Base-by-base conservation (phyloP, 768 basidiomycete species). In the Mrakia blollopis region DNA sequence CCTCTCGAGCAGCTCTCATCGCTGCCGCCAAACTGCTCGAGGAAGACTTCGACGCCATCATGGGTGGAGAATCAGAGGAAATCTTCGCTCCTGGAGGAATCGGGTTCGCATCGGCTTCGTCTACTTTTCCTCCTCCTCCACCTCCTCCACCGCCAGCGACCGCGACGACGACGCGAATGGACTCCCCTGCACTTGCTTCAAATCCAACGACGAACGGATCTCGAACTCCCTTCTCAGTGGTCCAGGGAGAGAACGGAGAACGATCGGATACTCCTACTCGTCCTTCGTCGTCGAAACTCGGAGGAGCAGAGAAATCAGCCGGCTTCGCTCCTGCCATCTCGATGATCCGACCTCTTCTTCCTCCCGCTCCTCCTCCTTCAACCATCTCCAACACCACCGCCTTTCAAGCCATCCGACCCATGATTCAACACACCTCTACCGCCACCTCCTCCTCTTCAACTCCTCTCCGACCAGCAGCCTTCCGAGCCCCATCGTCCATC, bases 11-110 rank as follows among this genome's bases (percentile, higher is more conserved):
- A 7, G 65, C 65, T 4, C 74, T 75, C 28, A 35, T 54, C n/a
- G 47, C 44, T 21, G 74, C 74, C 5, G 74, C 74, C 30, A 75
- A 75, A 41, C 23, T 75, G 7, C 47, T 75, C 13, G 67, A 72
- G 44, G 60, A 25, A 11, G 21, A 35, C 35, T 47, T 72, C 25
- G 72, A 72, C 35, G 65, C 35, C 35, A 68, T 65, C 37, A 69
- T 57, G 57, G 28, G 57, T 9, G 57, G 65, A 35, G 35, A 39
- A 23, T 23, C 39, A 30, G 65, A 41, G 13, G 62, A 63, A 32
- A 63, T 63, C 62, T 32, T 63, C 62, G 30, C 62, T 16, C 47
- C 13, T 21, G 62, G 25, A 0, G 57, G 57, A 57, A 9, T 14
- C 18, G 52, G 10, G 5, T 54, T 16, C 4, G 57, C 57, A 2